These are phyloP conservation scores for Flammula alnicola DNA, from an alignment of 1,284 basidiomycete genomes.

Conservation along the genomic window DNA sequence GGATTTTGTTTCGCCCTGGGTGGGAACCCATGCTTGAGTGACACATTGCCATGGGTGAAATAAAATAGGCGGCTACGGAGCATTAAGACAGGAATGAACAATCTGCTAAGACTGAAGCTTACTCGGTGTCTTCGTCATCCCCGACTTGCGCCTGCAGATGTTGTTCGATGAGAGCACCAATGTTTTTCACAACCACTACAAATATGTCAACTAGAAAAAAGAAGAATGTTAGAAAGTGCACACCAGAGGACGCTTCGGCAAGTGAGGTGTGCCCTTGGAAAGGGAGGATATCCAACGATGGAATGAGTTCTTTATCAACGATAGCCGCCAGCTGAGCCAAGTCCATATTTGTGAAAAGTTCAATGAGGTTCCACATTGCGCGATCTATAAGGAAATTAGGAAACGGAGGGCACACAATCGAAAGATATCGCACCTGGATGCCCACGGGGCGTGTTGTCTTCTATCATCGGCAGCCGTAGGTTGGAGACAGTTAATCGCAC, in stretches of 20 bases:
- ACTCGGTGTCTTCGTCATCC: slow-evolving; percentile 34
- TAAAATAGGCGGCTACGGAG: slow-evolving; percentile 35
- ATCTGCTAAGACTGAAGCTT: slow-evolving; percentile 3
- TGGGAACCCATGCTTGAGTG: slow-evolving; percentile 26
- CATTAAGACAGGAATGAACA: background rate
- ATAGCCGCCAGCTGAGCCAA: slow-evolving; percentile 44
- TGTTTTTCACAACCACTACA: slow-evolving; percentile 36
- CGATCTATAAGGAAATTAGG: slow-evolving; percentile 35
- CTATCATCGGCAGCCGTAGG: slow-evolving; percentile 46
- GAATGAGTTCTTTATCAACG: slow-evolving; percentile 40
- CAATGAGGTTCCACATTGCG: slow-evolving; percentile 57
- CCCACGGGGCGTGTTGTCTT: slow-evolving; percentile 26
- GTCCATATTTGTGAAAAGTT: slow-evolving; percentile 70
- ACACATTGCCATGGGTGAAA: slow-evolving; percentile 37
- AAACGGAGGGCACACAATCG: background rate
- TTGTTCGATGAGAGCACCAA: slow-evolving; percentile 36
- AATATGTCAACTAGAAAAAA: background rate
- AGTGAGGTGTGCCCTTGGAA: slow-evolving; percentile 31
- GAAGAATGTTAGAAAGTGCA: slow-evolving; percentile 3
- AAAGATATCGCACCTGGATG: slow-evolving; percentile 40
- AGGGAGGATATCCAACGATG: slow-evolving; percentile 33
- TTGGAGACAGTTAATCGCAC: slow-evolving; percentile 55
- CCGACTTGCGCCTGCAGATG: slow-evolving; percentile 35
- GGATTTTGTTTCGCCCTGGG: slow-evolving; percentile 24
- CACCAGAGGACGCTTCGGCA: slow-evolving; percentile 38